Evolutionary conservation across 1,284 basidiomycete species (phyloP), one percentile per base, ranked within the genome.

Genomic region (Ceratobasidium sp.): DNA sequence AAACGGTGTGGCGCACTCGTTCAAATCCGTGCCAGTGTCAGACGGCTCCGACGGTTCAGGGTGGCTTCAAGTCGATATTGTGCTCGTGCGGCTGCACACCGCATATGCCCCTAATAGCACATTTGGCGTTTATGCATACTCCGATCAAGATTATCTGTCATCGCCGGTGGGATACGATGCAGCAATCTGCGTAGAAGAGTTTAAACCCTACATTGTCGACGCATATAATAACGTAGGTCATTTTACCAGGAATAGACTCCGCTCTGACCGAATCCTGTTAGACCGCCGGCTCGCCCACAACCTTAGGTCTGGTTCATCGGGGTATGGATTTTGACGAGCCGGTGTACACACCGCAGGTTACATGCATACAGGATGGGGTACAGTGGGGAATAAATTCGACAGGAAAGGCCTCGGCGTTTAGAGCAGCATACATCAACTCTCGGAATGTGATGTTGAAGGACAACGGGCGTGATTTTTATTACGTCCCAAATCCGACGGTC

Each of bases 401-500:
- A 2, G 69, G 69, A 63, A 74, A 74, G 47, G 45, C 60, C 47
- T 26, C 56, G 10, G 69, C 69, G 11, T 74, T 74, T 37, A 42
- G 58, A 17, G 56, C 60, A 35, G 69, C 69, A 35, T 58, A 74
- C 23, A 58, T 45, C 20, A 74, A 74, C 45, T 61, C 69, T 20
- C 56, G 69, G 3, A 74, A 74, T 28, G 58, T 63, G 1, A 74
- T 74, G 31, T 15, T 74, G 45, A 74, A 74, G 45, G 69, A 74
- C 20, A 74, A 74, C n/a, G 69, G 69, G 4, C 69, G 69, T 28
- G 69, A 63, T 35, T 74, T 74, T 51, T 23, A 35, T 45, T 74
- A 74, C 61, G 69, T 74, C 26, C 69, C 69, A 1, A 74, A 74
- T 35, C 69, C 69, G 2, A 74, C 69, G 2, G 69, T 74, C n/a